Evolutionary conservation across 768 basidiomycete genomes (phyloP).

Genomic region (Rhodotorula toruloides): DNA sequence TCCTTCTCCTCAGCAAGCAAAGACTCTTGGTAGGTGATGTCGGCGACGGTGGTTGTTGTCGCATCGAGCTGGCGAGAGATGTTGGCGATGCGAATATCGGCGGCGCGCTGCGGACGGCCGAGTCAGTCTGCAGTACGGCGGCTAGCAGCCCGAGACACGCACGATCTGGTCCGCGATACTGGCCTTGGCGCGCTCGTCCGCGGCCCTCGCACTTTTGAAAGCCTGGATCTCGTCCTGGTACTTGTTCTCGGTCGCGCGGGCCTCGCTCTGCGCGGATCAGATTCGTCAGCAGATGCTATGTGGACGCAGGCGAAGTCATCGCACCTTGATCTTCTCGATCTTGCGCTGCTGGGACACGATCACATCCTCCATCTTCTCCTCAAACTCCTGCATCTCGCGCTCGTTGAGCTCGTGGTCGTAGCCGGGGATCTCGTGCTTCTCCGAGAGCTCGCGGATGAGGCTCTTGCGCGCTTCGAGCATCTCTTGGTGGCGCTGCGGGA

Average conservation of each 20-base stretch:
- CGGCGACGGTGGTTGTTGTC: slow-evolving; percentile 45
- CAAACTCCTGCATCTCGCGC: slow-evolving; percentile 66
- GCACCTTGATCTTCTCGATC: slow-evolving; percentile 39
- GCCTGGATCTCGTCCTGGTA: slow-evolving; percentile 57
- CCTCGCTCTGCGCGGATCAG: slow-evolving; percentile 40
- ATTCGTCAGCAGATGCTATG: too few species aligned
- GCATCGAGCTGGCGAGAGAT: slow-evolving; percentile 46
- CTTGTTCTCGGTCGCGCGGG: slow-evolving; percentile 49
- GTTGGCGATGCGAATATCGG: slow-evolving; percentile 44
- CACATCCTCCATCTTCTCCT: slow-evolving; percentile 56
- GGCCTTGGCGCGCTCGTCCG: slow-evolving; percentile 44
- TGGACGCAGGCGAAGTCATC: too few species aligned
- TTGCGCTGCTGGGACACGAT: slow-evolving; percentile 20
- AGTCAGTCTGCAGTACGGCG: neutral
- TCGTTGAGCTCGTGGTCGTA: slow-evolving; percentile 65
- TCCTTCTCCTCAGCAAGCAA: slow-evolving; percentile 52
- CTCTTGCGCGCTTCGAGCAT: slow-evolving; percentile 67
- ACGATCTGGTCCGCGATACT: slow-evolving; percentile 46
- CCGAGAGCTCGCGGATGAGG: slow-evolving; percentile 64
- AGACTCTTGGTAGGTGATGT: slow-evolving; percentile 48
- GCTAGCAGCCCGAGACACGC: slow-evolving; percentile 9
- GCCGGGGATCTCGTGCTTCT: slow-evolving; percentile 66
- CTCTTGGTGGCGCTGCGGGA: slow-evolving; percentile 62
- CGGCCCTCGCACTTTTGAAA: slow-evolving; percentile 55
- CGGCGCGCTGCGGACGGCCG: slow-evolving; percentile 34